Conservation (phyloP, 2,329 filamentous ascomycete genomes). For the Neocatenulostroma microsporum region DNA sequence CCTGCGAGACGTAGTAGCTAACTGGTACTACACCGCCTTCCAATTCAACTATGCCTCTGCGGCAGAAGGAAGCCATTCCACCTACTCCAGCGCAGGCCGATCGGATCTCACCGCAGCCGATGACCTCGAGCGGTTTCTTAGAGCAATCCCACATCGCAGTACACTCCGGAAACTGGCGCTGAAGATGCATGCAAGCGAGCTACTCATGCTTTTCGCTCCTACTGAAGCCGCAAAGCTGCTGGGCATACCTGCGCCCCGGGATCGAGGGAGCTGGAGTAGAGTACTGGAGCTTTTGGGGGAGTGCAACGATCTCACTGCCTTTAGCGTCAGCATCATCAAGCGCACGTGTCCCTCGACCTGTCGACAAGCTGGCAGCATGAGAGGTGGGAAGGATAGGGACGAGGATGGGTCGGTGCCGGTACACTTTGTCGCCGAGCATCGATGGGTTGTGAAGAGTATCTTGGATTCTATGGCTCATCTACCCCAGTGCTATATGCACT, state of each 20-base stretch:
- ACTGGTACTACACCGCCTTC: too few relatives aligned
- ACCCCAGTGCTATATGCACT: background rate
- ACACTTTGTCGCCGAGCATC: background rate
- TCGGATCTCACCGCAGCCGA: too few relatives aligned
- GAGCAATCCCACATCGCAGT: background rate
- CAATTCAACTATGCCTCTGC: conserved; percentile 3
- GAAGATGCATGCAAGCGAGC: conserved; percentile 9
- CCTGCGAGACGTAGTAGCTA: too few relatives aligned
- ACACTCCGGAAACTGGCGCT: conserved; percentile 5
- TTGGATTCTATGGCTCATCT: background rate
- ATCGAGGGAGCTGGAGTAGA: conserved; percentile 4
- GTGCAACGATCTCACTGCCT: too few relatives aligned
- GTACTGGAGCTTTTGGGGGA: conserved; percentile 3
- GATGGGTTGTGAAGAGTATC: conserved; percentile 2
- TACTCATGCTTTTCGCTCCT: conserved; percentile 8
- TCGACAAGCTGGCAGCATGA: background rate
- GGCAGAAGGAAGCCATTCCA: background rate
- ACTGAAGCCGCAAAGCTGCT: conserved; percentile 3
- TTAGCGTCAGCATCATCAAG: conserved; percentile 2
- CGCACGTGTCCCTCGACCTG: conserved; percentile 4
- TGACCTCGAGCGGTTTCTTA: conserved; percentile 1
- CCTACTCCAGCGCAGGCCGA: background rate
- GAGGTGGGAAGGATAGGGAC: background rate
- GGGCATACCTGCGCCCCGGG: background rate
- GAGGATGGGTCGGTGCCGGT: background rate